phyloP scores from a whole-genome alignment of 2,329 filamentous ascomycete genomes.

The Botrytis aclada region DNA sequence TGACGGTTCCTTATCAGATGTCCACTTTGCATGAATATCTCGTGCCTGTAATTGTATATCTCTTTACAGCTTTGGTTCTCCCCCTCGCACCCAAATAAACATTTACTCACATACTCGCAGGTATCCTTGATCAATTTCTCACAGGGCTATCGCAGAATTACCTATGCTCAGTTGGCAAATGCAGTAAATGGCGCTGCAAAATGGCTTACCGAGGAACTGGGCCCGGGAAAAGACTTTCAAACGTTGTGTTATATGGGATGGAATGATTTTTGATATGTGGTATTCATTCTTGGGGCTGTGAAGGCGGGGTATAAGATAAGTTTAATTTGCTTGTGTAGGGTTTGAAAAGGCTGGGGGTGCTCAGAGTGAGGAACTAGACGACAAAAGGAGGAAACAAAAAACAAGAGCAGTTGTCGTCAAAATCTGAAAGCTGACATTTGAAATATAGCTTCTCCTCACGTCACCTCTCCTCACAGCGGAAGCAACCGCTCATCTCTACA shows the following conservation, averaged over 20 bases:
- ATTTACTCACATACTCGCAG: background rate
- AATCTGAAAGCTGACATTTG: background rate
- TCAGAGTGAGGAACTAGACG: background rate
- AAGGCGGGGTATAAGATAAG: constrained; percentile 8
- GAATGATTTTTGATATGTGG: constrained; percentile 2
- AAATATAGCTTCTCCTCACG: background rate
- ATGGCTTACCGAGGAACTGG: constrained; percentile 17
- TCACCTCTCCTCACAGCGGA: background rate
- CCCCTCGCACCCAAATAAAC: background rate
- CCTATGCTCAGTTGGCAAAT: constrained; percentile 22
- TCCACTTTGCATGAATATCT: background rate
- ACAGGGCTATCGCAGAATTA: constrained; percentile 18
- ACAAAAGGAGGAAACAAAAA: background rate
- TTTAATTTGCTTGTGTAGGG: background rate
- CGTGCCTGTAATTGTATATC: background rate
- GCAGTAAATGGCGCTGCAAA: constrained; percentile 24
- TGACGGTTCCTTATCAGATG: background rate
- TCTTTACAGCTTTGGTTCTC: background rate
- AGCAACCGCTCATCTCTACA: background rate
- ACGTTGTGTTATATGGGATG: constrained; percentile 45
- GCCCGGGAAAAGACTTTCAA: constrained; percentile 30
- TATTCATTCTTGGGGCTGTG: background rate
- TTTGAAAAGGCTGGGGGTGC: no score
- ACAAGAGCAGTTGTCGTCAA: background rate
- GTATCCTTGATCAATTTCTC: background rate